Evolutionary conservation across 371 early-diverging fungal genomes (phyloP).

Genomic region (Mucor piriformis): DNA sequence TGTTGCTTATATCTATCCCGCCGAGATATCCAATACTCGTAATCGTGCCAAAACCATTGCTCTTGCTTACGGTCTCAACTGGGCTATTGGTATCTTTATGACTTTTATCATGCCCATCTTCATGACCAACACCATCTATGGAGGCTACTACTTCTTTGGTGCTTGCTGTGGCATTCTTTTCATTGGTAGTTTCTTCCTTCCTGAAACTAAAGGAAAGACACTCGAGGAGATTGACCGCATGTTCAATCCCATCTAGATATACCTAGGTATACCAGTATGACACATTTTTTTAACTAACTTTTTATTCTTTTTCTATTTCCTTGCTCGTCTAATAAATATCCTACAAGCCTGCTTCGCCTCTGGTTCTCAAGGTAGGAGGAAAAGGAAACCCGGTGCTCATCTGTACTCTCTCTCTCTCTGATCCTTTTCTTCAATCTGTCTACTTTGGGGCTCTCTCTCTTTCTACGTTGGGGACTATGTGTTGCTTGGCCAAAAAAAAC

Average conservation of each 20-base stretch:
- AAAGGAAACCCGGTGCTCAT: neutral
- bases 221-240: constrained; percentile 63
- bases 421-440: neutral
- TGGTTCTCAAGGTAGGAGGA: constrained; percentile 15
- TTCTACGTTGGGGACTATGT: constrained; percentile 8
- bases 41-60: constrained; percentile 48
- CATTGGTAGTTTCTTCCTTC: constrained; percentile 49
- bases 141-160: constrained; percentile 63
- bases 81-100: constrained; percentile 57
- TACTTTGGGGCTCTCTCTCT: neutral
- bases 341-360: constrained; percentile 9
- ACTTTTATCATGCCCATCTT: constrained; percentile 50
- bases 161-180: constrained; percentile 40
- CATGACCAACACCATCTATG: constrained; percentile 59
- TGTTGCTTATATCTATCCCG: constrained; percentile 68
- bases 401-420: neutral
- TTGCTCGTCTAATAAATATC: constrained; percentile 11
- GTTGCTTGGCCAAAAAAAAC: constrained; percentile 8
- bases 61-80: constrained; percentile 65
- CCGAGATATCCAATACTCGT: constrained; percentile 63
- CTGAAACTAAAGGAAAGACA: constrained; percentile 61
- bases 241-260: constrained; percentile 39
- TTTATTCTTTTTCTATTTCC: neutral
- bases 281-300: constrained; percentile 3
- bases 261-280: neutral